These are phyloP conservation scores for Fusarium paranaense DNA, from an alignment of 2,329 filamentous ascomycete genomes.

Conservation along the genomic window DNA sequence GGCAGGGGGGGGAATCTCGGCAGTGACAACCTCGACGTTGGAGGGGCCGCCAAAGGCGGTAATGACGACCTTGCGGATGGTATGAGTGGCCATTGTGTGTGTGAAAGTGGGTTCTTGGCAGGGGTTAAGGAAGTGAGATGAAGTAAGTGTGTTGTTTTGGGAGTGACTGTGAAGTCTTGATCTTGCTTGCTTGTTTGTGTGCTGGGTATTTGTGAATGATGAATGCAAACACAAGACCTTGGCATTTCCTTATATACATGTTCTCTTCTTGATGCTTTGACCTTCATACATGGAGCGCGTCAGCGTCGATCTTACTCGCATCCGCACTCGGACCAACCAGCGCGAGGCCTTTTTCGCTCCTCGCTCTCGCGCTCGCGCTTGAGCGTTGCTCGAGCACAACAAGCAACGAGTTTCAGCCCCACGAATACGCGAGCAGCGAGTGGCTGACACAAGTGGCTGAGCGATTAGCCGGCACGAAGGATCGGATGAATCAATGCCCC, in stretches of 20 bases:
- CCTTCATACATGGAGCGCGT: background rate
- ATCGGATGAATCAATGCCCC: background rate
- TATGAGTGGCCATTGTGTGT: conserved; percentile 38
- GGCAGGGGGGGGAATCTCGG: conserved; percentile 52
- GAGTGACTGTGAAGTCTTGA: background rate
- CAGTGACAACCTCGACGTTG: conserved; percentile 49
- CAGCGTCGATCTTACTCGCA: background rate
- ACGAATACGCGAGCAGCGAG: background rate
- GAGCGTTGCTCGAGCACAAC: background rate
- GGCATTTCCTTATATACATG: background rate
- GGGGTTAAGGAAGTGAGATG: background rate
- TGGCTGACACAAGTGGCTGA: background rate
- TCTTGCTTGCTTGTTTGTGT: background rate
- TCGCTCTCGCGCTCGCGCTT: background rate
- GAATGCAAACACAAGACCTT: background rate
- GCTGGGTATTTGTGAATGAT: background rate
- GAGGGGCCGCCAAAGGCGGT: conserved; percentile 55
- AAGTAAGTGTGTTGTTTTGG: background rate
- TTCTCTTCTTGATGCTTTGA: background rate
- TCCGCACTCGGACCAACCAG: background rate
- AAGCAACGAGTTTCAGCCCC: background rate
- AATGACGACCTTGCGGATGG: conserved; percentile 60
- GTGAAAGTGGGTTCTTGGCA: background rate
- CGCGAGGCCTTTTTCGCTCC: background rate
- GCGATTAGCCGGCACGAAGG: background rate